Evolutionary conservation across 805 yeast species (phyloP), one percentile per base, ranked within the genome.

Genomic region (Blastobotrys parvus): DNA sequence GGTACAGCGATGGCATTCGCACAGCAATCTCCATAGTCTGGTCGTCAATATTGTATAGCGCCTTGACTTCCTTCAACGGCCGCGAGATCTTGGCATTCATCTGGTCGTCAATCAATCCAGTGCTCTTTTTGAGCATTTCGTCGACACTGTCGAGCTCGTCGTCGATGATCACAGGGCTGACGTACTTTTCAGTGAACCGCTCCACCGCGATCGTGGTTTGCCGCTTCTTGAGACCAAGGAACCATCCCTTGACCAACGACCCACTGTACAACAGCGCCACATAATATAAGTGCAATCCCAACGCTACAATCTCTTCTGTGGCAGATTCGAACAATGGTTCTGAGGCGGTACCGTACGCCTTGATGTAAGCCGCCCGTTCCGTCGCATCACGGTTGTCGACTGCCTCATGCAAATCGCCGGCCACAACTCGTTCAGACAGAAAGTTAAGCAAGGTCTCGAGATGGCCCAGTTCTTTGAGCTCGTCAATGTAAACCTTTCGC

Each of bases 21-120:
- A 90, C 77, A 0, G 78, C 73, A 67, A 94, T 74, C 53, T 85
- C 95, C 72, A 89, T 71, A 20, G 75, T 76, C 55, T 88, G 94
- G 44, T 89, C 97, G 60, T 89, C 97, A 44, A 89, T 84, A 37
- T 77, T 67, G 59, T 84, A 88, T 1, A 72, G 65, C 1, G 87
- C 80, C 48, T 73, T 80, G 46, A 89, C 76, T 58, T 87, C 95
- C 49, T 77, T 75, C 2, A 77, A 66, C 3, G 70, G 66, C 42
- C 66, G 69, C 56, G 80, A 81, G 25, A 86, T 69, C 57, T 76
- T 81, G 39, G 87, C 73, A 1, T 72, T 70, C 45, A 75, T 49
- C 21, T 67, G 65, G 41, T 66, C 67, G 46, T 69, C 50, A 7
- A 43, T 35, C 5, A 43, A 46, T 3, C 35, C 29, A 3, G 11